Evolutionary conservation across 2,329 filamentous ascomycete genomes (phyloP), one percentile per base, ranked within the genome.

Genomic region (Cryphonectria carpinicola): DNA sequence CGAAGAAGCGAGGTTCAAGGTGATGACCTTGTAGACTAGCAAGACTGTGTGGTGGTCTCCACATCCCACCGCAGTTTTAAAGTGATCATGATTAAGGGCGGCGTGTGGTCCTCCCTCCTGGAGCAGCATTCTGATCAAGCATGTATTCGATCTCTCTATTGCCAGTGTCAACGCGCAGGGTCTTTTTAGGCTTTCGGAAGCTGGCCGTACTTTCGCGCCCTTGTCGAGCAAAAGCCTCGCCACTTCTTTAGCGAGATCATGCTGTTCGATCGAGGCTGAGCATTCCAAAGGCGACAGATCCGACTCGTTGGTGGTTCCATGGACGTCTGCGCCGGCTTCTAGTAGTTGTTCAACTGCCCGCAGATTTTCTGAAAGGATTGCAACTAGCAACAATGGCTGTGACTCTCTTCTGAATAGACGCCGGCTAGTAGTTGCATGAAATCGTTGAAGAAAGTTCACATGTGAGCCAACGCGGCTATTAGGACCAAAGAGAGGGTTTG

Each of bases 251-350:
- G 60, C 67, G 0, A 37, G 17, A 7, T 43, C 35, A 19, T 56
- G 60, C 3, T 11, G 4, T 0, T 0, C 0, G 22, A 19, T 5
- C 1, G 0, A 3, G 11, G 67, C 46, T 5, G 46, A 60, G 1
- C 11, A 37, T 19, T 56, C 25, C 1, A 68, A 2, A 11, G 67
- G 46, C 1, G 60, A 35, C 0, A 0, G 5, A 2, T 19, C 8
- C 22, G 2, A 4, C 0, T 3, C 10, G 10, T 14, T 14, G 17
- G 17, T 13, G 10, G 56, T n/a, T 13, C 19, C 25, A 32, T 43
- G n/a, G 11, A 37, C 25, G 10, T 65, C 37, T 37, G 60, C 60
- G 4, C 46, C 60, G 1, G 28, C 35, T 7, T 41, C 10, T 11
- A 65, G 14, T 3, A 65, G 25, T 0, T 25, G 25, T 5, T 32